These are phyloP conservation scores for Petunia axillaris DNA, from an alignment of 257 asterid genomes.

Conservation along the genomic window DNA sequence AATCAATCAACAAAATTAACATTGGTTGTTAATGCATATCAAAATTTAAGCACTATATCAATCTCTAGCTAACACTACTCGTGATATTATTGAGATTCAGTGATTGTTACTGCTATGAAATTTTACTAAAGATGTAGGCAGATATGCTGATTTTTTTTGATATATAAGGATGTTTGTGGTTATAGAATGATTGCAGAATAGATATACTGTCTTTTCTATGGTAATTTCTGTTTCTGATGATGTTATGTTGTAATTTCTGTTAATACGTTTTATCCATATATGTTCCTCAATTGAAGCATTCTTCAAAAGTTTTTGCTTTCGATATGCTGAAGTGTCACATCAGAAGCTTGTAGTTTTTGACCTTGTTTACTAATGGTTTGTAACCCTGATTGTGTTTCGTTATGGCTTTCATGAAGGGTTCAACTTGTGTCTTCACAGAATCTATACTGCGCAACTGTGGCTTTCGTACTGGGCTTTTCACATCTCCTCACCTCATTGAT, in stretches of 20 bases:
- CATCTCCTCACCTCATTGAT: constrained; percentile 98
- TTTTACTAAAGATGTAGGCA: not conserved
- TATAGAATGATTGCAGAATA: not conserved
- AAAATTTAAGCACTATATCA: not conserved
- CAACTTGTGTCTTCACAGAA: constrained; percentile 87
- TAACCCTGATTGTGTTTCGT: not conserved
- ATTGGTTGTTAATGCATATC: not conserved
- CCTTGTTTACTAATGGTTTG: constrained; percentile 1
- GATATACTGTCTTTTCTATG: not conserved
- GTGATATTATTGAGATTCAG: not conserved
- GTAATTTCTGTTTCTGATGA: not conserved
- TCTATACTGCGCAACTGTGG: constrained; percentile 92
- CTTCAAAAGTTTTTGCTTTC: not conserved
- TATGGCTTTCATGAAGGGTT: constrained; percentile 67
- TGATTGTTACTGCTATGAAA: not conserved
- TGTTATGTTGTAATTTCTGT: not conserved
- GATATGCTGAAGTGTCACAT: not conserved
- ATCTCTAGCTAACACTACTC: constrained; percentile 18
- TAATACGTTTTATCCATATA: constrained; percentile 10
- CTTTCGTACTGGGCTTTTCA: constrained; percentile 89
- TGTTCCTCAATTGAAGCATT: not conserved
- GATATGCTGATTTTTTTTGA: constrained; percentile 3
- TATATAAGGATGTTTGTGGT: not conserved
- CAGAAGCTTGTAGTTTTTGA: not conserved
- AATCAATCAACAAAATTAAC: constrained; percentile 5